Evolutionary conservation across 192 early-diverging fungal genomes (phyloP).

Genomic region (Backusella liffmaniae): DNA sequence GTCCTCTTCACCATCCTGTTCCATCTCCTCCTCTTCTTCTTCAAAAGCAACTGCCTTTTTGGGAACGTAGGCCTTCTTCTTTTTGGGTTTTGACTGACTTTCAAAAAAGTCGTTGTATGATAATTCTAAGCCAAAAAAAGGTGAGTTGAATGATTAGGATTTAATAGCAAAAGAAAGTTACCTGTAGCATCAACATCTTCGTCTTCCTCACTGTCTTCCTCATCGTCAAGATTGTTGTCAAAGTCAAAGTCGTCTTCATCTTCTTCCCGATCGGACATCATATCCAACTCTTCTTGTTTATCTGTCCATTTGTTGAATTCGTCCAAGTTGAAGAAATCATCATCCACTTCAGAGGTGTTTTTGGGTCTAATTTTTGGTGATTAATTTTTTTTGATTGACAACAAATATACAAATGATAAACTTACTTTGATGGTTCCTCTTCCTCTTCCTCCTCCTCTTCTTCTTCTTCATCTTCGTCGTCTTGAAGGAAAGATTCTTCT

Average conservation of each 20-base stretch:
- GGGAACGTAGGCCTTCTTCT: neutral
- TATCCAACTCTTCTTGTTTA: constrained; percentile 57
- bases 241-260: constrained; percentile 69
- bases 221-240: constrained; percentile 65
- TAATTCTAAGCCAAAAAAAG: constrained; percentile 56
- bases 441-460: constrained; percentile 42
- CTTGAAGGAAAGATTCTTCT: constrained; percentile 41
- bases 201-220: constrained; percentile 63
- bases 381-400: constrained; percentile 11
- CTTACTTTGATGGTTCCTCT: constrained; percentile 14
- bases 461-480: constrained; percentile 30
- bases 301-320: constrained; percentile 83
- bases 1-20: constrained; percentile 38
- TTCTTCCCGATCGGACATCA: constrained; percentile 52
- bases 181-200: constrained; percentile 54
- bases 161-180: neutral
- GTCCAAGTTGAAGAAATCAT: constrained; percentile 95
- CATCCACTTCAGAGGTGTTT: constrained; percentile 73
- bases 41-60: constrained; percentile 42
- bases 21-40: constrained; percentile 46
- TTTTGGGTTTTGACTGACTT: constrained; percentile 50
- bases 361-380: neutral
- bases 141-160: too few relatives aligned
- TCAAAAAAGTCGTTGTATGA: constrained; percentile 85
- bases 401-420: constrained; percentile 17